Conservation (phyloP, 768 basidiomycete genomes). For the Phaeolepiota aurea region DNA sequence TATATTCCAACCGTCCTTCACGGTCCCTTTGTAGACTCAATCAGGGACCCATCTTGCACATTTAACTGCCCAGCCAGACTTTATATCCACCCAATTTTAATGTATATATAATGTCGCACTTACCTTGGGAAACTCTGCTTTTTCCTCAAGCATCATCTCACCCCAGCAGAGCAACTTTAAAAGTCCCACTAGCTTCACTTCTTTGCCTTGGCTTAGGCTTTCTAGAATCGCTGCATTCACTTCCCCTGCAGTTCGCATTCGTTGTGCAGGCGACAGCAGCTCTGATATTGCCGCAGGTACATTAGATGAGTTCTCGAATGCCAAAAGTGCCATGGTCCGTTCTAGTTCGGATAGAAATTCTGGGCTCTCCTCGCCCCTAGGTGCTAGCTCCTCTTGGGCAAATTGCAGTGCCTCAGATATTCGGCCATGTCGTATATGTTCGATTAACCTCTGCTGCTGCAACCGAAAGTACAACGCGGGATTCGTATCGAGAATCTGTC, state of each 20-base stretch:
- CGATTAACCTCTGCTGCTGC: conserved; percentile 93
- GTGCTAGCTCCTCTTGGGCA: conserved; percentile 90
- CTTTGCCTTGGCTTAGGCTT: conserved; percentile 84
- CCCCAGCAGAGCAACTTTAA: conserved; percentile 86
- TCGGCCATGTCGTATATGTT: conserved; percentile 79
- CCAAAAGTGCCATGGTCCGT: conserved; percentile 88
- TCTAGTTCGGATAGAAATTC: conserved; percentile 91
- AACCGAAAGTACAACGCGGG: conserved; percentile 90
- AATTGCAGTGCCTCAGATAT: conserved; percentile 79
- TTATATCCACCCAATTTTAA: background rate
- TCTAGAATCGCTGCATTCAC: conserved; percentile 95
- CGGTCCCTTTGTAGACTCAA: conserved; percentile 5
- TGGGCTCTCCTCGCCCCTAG: conserved; percentile 89
- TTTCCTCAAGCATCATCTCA: conserved; percentile 68
- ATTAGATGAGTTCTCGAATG: conserved; percentile 58
- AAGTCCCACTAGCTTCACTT: conserved; percentile 81
- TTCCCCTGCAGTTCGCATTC: conserved; percentile 92
- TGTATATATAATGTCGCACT: conserved; percentile 9
- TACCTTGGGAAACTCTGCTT: conserved; percentile 76
- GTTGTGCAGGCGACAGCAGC: conserved; percentile 76
- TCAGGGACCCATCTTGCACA: conserved; percentile 19
- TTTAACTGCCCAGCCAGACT: conserved; percentile 14
- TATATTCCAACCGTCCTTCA: background rate
- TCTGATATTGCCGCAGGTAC: conserved; percentile 66
- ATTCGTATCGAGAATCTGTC: conserved; percentile 93